Percentiles rank a stretch among this genome's conserved stretches.
These are phyloP conservation scores for Kockovaella imperatae DNA, from an alignment of 768 basidiomycete species.

Conservation along the genomic window DNA sequence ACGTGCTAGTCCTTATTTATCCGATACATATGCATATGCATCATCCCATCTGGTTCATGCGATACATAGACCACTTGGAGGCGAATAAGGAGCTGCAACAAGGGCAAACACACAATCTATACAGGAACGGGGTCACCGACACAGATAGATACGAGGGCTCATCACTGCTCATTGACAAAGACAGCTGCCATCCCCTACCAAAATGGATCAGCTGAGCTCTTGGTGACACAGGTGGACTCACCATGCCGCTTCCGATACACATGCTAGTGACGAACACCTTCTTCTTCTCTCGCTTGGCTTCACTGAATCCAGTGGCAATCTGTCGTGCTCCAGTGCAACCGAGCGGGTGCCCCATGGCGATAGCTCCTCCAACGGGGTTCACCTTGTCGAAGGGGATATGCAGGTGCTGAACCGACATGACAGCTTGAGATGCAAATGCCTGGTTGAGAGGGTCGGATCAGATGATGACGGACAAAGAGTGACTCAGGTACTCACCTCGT, in stretches of 20 bases:
- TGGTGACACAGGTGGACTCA: conserved; percentile 9
- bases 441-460: conserved; percentile 79
- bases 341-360: conserved; percentile 51
- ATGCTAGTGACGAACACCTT: conserved; percentile 72
- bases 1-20: no score
- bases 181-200: conserved; percentile 9
- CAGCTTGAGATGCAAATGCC: conserved; percentile 80
- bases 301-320: conserved; percentile 77
- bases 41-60: no score
- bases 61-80: no score
- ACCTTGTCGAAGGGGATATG: conserved; percentile 58
- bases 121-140: neutral
- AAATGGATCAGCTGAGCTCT: neutral
- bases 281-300: conserved; percentile 62
- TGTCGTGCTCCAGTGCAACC: conserved; percentile 71
- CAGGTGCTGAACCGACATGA: conserved; percentile 79
- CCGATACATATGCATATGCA: no score
- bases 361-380: conserved; percentile 75
- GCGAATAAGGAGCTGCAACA: no score
- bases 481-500: conserved; percentile 62
- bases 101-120: no score
- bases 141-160: neutral
- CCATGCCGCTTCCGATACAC: conserved; percentile 80
- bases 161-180: conserved; percentile 6
- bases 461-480: conserved; percentile 70